phyloP scores from a whole-genome alignment of 352 stramenopile genomes.

The Plasmopara halstedii region DNA sequence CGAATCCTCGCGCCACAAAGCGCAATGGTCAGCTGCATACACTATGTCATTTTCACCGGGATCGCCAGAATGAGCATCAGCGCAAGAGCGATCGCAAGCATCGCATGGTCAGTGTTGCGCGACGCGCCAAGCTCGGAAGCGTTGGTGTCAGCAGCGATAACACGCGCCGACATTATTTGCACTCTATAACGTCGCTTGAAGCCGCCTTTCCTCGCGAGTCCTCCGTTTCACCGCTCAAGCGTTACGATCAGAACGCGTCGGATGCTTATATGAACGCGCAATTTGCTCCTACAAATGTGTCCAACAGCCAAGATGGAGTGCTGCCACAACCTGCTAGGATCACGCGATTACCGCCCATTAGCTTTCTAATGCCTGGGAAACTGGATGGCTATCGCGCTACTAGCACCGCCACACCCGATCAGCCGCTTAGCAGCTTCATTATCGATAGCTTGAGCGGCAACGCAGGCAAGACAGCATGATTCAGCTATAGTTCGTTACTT shows the following conservation, averaged over 20 bases:
- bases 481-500: constrained; percentile 9
- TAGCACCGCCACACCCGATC: constrained; percentile 26
- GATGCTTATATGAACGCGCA: constrained; percentile 31
- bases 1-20: constrained; percentile 74
- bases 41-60: constrained; percentile 77
- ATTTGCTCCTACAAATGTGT: constrained; percentile 8
- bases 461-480: constrained; percentile 51
- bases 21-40: constrained; percentile 81
- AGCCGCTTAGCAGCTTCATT: constrained; percentile 50
- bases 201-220: constrained; percentile 27
- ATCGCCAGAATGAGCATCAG: constrained; percentile 80
- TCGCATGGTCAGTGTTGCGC: constrained; percentile 67
- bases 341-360: constrained; percentile 59
- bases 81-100: constrained; percentile 86
- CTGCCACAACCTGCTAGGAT: constrained; percentile 12
- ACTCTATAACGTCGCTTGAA: constrained; percentile 36
- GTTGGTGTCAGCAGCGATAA: constrained; percentile 40
- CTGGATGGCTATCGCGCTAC: constrained; percentile 51
- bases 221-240: constrained; percentile 21
- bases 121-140: constrained; percentile 60
- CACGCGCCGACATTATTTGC: constrained; percentile 26
- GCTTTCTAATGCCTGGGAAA: constrained; percentile 65
- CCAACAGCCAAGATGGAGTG: constrained; percentile 9
- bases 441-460: constrained; percentile 31
- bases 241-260: constrained; percentile 27